A percentile compares a stretch with the other conserved stretches of the same genome.
Evolutionary conservation across 2,329 filamentous ascomycete genomes (phyloP).

Genomic region (Cladophialophora chaetospira): DNA sequence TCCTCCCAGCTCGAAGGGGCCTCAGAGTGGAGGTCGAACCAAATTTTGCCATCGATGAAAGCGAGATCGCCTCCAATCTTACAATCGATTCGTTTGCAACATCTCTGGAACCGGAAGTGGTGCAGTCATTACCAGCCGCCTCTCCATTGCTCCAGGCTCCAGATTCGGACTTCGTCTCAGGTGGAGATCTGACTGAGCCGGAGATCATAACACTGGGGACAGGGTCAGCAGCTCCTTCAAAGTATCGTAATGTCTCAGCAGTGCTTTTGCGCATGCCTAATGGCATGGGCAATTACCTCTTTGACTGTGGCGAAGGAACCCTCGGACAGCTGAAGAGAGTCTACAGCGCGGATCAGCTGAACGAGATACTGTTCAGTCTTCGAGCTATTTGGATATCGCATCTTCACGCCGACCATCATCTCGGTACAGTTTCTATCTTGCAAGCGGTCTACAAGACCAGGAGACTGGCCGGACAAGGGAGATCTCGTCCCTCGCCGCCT

Average conservation of each 20-base stretch:
- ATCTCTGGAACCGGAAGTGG: conserved; percentile 34
- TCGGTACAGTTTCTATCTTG: conserved; percentile 80
- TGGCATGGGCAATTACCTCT: conserved; percentile 79
- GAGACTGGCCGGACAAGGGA: background rate
- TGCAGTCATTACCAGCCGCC: conserved; percentile 32
- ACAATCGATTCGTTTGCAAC: conserved; percentile 30
- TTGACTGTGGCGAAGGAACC: conserved; percentile 92
- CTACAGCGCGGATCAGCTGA: conserved; percentile 65
- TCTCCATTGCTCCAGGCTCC: conserved; percentile 3
- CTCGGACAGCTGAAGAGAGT: conserved; percentile 80
- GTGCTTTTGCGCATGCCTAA: conserved; percentile 78
- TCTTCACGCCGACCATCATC: conserved; percentile 92
- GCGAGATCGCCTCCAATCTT: conserved; percentile 36
- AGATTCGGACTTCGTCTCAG: conserved; percentile 52
- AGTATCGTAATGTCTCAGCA: conserved; percentile 91
- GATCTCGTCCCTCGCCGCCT: conserved; percentile 12
- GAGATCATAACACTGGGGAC: conserved; percentile 89
- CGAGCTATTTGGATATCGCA: conserved; percentile 91
- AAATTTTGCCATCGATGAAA: conserved; percentile 41
- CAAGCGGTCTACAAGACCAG: conserved; percentile 13
- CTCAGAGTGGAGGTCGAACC: conserved; percentile 51
- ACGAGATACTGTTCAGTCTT: conserved; percentile 73
- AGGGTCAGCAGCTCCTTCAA: conserved; percentile 84
- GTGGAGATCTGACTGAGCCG: conserved; percentile 71
- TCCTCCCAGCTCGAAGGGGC: conserved; percentile 45